These are phyloP conservation scores for Rhizopogon vesiculosus DNA, from an alignment of 768 basidiomycete species.

Conservation along the genomic window DNA sequence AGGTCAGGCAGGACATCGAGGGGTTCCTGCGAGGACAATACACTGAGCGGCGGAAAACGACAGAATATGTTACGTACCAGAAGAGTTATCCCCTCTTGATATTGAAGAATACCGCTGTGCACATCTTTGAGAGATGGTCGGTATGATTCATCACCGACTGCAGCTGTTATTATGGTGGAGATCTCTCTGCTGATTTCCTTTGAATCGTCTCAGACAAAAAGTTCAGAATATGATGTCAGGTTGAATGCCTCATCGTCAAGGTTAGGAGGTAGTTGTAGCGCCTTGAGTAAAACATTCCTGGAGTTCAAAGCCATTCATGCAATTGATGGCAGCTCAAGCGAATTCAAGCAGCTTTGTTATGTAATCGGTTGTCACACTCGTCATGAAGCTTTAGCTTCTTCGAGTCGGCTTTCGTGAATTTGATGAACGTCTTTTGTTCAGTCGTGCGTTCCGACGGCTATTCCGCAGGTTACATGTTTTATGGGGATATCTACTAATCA, in stretches of 20 bases:
- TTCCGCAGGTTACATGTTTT: no score
- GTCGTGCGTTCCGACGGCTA: no score
- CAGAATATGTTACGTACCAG: constrained; percentile 9
- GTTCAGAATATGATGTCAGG: not conserved
- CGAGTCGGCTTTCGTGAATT: no score
- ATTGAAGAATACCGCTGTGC: constrained; percentile 9
- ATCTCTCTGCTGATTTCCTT: constrained; percentile 15
- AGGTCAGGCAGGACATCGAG: constrained; percentile 33
- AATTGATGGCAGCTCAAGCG: no score
- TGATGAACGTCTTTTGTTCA: no score
- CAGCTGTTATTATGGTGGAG: constrained; percentile 17
- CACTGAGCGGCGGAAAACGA: not conserved
- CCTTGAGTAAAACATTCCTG: constrained; percentile 11
- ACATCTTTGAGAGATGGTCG: constrained; percentile 14
- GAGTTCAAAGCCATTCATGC: not conserved
- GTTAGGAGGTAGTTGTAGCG: constrained; percentile 14
- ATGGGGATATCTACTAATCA: no score
- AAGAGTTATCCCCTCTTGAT: constrained; percentile 8
- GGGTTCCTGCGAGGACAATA: constrained; percentile 28
- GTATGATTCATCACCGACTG: constrained; percentile 1
- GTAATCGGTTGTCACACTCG: no score
- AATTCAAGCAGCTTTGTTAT: no score
- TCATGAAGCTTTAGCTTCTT: no score
- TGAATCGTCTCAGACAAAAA: not conserved
- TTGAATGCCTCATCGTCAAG: constrained; percentile 19